phyloP scores from a whole-genome alignment of 148 eudicot species.

The Rhododendron molle region DNA sequence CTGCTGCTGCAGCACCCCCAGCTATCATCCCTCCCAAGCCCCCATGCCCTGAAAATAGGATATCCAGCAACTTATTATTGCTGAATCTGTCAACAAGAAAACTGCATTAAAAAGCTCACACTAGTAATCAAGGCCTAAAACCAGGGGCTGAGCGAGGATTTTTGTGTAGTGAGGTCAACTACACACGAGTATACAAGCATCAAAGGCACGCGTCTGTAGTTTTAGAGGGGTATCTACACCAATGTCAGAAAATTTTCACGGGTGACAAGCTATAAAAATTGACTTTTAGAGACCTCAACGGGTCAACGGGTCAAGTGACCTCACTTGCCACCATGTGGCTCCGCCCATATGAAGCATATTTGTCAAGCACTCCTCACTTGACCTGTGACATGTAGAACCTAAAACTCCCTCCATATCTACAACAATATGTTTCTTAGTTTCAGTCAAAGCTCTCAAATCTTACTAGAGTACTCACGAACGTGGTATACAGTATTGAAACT shows the following conservation, averaged over 20 bases:
- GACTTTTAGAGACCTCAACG: neutral
- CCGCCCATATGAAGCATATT: neutral
- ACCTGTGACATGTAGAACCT: neutral
- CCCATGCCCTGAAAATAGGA: conserved; percentile 19
- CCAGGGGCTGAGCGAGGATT: neutral
- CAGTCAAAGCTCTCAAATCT: neutral
- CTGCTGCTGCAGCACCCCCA: conserved; percentile 70
- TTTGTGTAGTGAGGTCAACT: neutral
- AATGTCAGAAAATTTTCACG: neutral
- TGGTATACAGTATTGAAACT: neutral
- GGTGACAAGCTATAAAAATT: neutral
- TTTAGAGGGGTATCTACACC: neutral
- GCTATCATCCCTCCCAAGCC: conserved; percentile 45
- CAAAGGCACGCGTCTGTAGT: neutral
- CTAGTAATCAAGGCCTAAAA: neutral
- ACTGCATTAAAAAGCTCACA: neutral
- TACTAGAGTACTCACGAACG: neutral
- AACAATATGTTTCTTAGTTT: neutral
- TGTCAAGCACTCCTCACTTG: neutral
- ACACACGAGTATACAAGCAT: neutral
- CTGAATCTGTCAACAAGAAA: neutral
- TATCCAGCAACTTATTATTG: neutral
- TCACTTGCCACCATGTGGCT: neutral
- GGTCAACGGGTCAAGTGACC: neutral
- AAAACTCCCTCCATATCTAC: neutral